Percentiles rank a stretch among this genome's conserved stretches.
Evolutionary conservation across 1,139 yeast species (phyloP).

Genomic region (Kodamaea anthophila): DNA sequence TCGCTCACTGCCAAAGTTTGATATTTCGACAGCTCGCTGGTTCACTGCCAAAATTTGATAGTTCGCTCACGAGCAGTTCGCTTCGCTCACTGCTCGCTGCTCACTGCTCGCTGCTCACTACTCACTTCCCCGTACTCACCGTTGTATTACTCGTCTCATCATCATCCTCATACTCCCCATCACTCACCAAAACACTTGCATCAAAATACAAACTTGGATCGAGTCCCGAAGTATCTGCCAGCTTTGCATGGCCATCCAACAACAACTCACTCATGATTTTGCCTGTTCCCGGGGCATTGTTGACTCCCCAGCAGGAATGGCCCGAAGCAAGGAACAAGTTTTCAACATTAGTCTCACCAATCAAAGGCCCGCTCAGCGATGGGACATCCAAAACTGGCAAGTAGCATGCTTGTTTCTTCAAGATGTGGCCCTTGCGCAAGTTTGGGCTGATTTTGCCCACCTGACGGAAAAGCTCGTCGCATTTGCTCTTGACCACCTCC

Average conservation of each 20-base stretch:
- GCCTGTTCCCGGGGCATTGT: slow-evolving; percentile 96
- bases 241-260: slow-evolving; percentile 73
- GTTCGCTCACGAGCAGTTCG: too few species aligned
- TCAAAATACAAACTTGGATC: slow-evolving; percentile 86
- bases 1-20: slow-evolving; percentile 1
- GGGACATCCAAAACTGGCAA: slow-evolving; percentile 92
- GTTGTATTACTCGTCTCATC: slow-evolving; percentile 9
- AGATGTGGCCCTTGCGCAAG: slow-evolving; percentile 66
- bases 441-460: slow-evolving; percentile 75
- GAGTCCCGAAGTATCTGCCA: slow-evolving; percentile 74
- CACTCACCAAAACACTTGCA: slow-evolving; percentile 48
- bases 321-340: slow-evolving; percentile 82
- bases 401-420: slow-evolving; percentile 90
- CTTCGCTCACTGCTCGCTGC: neutral
- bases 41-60: too few species aligned
- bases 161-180: slow-evolving; percentile 25
- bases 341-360: slow-evolving; percentile 86
- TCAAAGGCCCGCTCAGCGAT: slow-evolving; percentile 84
- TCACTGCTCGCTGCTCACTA: neutral
- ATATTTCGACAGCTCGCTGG: too few species aligned
- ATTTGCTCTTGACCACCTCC: slow-evolving; percentile 77
- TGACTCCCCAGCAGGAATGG: slow-evolving; percentile 98
- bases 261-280: slow-evolving; percentile 82
- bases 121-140: too few species aligned
- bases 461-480: slow-evolving; percentile 79